Percentiles rank a stretch among this genome's conserved stretches.
These are phyloP conservation scores for Fusarium sp. DNA, from an alignment of 2,329 filamentous ascomycete species.

Conservation along the genomic window DNA sequence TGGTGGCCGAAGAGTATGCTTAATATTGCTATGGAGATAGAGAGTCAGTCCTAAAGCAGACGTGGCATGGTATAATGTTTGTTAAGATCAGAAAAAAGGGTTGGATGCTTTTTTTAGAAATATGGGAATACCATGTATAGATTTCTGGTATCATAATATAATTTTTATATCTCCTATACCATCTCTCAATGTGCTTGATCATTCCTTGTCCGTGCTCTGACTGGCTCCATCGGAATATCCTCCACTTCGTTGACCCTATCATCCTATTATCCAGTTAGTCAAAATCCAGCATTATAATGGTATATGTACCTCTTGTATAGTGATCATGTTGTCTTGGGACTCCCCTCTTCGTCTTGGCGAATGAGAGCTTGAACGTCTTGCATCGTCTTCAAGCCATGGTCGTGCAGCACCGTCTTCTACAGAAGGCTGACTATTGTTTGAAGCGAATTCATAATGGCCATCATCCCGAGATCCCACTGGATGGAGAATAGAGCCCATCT, in stretches of 20 bases:
- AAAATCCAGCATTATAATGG: rapidly evolving
- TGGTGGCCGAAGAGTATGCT: slow-evolving; percentile 53
- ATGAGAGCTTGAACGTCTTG: background rate
- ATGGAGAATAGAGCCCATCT: background rate
- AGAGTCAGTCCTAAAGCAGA: background rate
- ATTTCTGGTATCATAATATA: background rate
- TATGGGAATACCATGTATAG: background rate
- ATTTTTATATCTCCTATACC: background rate
- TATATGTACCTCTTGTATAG: background rate
- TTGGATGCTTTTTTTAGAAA: rapidly evolving
- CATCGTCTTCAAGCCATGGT: background rate
- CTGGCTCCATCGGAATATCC: background rate
- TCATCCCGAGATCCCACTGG: background rate
- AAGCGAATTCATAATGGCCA: background rate
- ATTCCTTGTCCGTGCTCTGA: background rate
- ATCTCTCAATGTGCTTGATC: background rate
- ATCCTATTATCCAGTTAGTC: background rate
- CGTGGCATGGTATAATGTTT: too few species aligned
- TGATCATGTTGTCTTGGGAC: background rate
- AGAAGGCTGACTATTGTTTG: background rate
- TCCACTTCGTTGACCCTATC: background rate
- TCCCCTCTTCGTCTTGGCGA: background rate
- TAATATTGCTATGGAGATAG: slow-evolving; percentile 18
- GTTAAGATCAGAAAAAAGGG: background rate
- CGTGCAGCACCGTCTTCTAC: background rate